Conservation (phyloP, 2,329 filamentous ascomycete genomes). For the Phaeosphaeria sp. region DNA sequence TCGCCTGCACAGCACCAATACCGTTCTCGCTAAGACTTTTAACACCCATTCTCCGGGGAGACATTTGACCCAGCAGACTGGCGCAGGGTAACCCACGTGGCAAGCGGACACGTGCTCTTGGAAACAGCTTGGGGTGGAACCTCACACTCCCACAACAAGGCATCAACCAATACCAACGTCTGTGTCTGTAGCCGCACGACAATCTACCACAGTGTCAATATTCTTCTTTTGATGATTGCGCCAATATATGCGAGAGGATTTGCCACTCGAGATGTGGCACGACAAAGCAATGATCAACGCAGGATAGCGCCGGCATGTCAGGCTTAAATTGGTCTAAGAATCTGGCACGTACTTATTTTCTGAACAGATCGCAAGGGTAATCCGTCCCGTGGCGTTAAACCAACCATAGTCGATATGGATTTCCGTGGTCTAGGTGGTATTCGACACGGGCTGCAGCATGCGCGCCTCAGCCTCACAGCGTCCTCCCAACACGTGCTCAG, state of each 20-base stretch:
- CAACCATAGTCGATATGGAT: background rate
- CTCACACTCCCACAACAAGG: background rate
- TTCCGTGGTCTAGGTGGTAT: background rate
- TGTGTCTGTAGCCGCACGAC: no score
- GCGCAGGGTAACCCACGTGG: background rate
- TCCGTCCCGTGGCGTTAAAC: background rate
- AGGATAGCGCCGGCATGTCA: background rate
- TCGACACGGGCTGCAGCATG: background rate
- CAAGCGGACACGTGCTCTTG: background rate
- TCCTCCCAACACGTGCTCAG: constrained; percentile 1
- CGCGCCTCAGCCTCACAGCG: constrained; percentile 4
- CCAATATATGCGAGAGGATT: background rate
- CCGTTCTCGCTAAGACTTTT: background rate
- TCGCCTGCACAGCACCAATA: no score
- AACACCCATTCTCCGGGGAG: background rate
- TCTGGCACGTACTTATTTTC: background rate
- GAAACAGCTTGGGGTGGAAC: background rate
- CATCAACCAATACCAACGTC: no score
- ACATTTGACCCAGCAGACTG: background rate
- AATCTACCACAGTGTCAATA: no score
- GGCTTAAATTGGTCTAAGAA: background rate
- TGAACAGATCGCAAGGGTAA: background rate
- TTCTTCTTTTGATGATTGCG: no score
- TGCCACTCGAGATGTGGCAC: background rate
- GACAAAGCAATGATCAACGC: background rate